A percentile compares a stretch with the other conserved stretches of the same genome.
These are phyloP conservation scores for Kentomonas sorsogonicus DNA, from an alignment of 208 protist genomes.

Conservation along the genomic window DNA sequence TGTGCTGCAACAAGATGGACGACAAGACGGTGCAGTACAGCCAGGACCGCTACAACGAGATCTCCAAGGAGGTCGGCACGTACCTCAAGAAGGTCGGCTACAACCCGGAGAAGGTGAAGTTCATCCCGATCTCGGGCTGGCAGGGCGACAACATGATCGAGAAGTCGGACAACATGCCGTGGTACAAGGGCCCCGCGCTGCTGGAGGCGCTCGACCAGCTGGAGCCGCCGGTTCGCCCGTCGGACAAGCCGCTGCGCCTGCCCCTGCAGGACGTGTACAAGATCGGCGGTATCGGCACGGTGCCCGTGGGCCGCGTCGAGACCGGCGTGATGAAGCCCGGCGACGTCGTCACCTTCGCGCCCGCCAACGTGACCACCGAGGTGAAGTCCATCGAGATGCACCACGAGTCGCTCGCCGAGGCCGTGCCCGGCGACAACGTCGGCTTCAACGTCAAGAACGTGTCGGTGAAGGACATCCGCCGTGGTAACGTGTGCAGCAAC, in stretches of 20 bases:
- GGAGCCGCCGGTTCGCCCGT: conserved; percentile 55
- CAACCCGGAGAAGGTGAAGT: conserved; percentile 87
- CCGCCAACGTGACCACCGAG: conserved; percentile 40
- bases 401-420: too few relatives aligned
- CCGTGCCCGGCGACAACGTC: too few relatives aligned
- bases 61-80: conserved; percentile 55
- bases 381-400: conserved; percentile 65
- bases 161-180: conserved; percentile 33
- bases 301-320: conserved; percentile 56
- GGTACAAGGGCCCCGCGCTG: conserved; percentile 67
- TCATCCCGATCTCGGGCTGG: conserved; percentile 95
- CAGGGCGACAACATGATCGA: conserved; percentile 93
- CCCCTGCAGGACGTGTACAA: conserved; percentile 67
- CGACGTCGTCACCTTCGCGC: conserved; percentile 46
- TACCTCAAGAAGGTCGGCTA: conserved; percentile 91
- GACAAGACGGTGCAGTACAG: conserved; percentile 84
- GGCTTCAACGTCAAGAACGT: too few relatives aligned
- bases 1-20: conserved; percentile 88
- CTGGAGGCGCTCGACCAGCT: conserved; percentile 67
- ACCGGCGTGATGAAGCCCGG: conserved; percentile 49
- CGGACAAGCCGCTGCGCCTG: conserved; percentile 57
- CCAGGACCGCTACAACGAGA: conserved; percentile 87
- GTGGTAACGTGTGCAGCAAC: too few relatives aligned
- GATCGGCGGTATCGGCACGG: conserved; percentile 55
- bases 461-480: too few relatives aligned